Conservation (phyloP, 768 basidiomycete species). For the Gymnopilus dilepis region DNA sequence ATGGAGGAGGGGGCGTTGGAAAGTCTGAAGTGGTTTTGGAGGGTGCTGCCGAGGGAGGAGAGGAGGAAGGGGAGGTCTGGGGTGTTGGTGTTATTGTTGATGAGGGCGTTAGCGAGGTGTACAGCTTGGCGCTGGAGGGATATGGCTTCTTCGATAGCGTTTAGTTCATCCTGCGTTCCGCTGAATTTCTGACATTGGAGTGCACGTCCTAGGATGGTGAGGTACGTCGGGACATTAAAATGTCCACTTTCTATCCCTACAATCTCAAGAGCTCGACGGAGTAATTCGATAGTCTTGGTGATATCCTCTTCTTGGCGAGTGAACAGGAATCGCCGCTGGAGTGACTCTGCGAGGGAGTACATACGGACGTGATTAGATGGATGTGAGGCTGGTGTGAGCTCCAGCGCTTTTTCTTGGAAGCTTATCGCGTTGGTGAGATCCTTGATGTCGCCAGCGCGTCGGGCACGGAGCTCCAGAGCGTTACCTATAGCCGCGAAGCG, state of each 20-base stretch:
- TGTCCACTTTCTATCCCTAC: background rate
- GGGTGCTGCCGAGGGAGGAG: background rate
- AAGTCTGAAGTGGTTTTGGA: background rate
- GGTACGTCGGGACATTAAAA: background rate
- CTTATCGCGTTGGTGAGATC: constrained; percentile 9
- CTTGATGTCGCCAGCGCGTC: background rate
- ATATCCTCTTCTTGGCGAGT: background rate
- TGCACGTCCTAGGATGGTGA: background rate
- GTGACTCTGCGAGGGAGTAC: background rate
- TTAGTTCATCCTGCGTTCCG: background rate
- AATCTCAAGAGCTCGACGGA: background rate
- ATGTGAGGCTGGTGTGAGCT: constrained; percentile 3
- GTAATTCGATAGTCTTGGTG: background rate
- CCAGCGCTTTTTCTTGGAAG: background rate
- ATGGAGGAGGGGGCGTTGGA: too few species aligned
- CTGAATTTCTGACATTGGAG: background rate
- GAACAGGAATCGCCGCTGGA: background rate
- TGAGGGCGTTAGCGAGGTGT: background rate
- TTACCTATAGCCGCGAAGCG: constrained; percentile 10
- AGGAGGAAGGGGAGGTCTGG: background rate
- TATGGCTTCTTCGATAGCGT: background rate
- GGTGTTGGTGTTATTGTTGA: too few species aligned
- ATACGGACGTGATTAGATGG: background rate
- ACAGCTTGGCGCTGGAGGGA: background rate
- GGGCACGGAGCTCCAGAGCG: background rate